Evolutionary conservation across 2,329 filamentous ascomycete species (phyloP).

Genomic region (Trichothecium roseum): DNA sequence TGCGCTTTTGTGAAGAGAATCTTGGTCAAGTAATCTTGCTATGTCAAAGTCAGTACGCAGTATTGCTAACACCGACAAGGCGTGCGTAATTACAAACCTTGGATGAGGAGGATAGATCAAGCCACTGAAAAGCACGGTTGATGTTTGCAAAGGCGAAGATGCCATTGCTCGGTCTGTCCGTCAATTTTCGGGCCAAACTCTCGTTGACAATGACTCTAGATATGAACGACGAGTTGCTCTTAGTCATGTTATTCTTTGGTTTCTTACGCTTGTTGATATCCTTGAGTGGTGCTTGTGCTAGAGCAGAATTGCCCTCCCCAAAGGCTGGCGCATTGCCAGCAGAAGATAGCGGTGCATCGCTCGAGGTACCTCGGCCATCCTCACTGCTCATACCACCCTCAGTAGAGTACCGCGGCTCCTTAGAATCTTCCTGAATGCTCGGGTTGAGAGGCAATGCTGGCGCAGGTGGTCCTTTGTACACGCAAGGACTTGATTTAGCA

Average conservation of each 20-base stretch:
- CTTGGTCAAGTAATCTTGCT: conserved; percentile 88
- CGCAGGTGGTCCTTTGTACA: neutral
- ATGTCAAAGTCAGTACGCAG: conserved; percentile 7
- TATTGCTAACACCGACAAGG: conserved; percentile 13
- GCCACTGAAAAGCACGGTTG: conserved; percentile 91
- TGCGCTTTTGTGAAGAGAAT: conserved; percentile 96
- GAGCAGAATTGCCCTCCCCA: conserved; percentile 72
- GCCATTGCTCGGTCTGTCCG: conserved; percentile 68
- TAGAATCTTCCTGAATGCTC: conserved; percentile 53
- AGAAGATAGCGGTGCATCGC: conserved; percentile 32
- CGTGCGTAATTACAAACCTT: conserved; percentile 39
- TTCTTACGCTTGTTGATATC: conserved; percentile 77
- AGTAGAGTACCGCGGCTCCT: conserved; percentile 48
- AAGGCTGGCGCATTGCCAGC: conserved; percentile 54
- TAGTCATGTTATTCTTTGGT: conserved; percentile 96
- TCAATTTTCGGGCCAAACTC: conserved; percentile 62
- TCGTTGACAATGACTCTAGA: conserved; percentile 94
- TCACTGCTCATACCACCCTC: conserved; percentile 50
- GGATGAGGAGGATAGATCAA: conserved; percentile 69
- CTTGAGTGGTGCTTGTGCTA: conserved; percentile 53
- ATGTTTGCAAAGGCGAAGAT: conserved; percentile 91
- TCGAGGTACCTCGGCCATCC: conserved; percentile 41
- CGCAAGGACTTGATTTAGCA: conserved; percentile 40
- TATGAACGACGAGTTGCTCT: conserved; percentile 97
- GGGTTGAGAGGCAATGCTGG: neutral